Evolutionary conservation across 768 basidiomycete genomes (phyloP), one percentile per base, ranked within the genome.

Genomic region (Boletus vermiculosoides): DNA sequence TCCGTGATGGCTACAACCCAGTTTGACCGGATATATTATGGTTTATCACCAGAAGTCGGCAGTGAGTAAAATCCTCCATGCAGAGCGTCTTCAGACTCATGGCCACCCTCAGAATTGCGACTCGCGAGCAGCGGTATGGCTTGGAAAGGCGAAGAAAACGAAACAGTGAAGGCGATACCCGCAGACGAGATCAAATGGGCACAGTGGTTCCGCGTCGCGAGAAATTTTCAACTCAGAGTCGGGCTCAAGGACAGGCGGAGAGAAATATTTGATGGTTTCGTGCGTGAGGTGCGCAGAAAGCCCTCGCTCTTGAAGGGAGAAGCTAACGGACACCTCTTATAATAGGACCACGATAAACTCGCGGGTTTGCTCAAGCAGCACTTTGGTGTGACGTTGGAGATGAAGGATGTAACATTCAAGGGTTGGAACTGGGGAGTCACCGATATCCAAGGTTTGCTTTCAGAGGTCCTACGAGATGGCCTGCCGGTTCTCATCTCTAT

Each of bases 391-490:
- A 84, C 89, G 4, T 77, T 98, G 23, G 97, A 98, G 70, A 82
- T 81, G 5, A 87, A 86, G 71, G 97, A 99, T 62, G 80, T 86
- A 18, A 87, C 91, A 13, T 84, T 95, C 70, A 94, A 92, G 69
- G 97, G 97, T 0, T 98, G 94, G 94, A 98, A 99, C 71, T 98
- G 97, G 97, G 97, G 97, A 5, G 83, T 88, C 31, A 91, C 92
- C 2, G 93, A 96, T 67, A 92, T 98, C 60, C 90, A 92, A 81
- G 92, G 96, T 92, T 59, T 54, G 78, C 50, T 18, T 48, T 37
- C 15, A n/a, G 46, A 18, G 41, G 48, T 20, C 7, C 41, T 42
- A 45, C 23, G 8, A 12, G 28, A 28, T 23, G 23, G 10, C 40
- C 31, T 22, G 10, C 34, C 34, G 20, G 40, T 45, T 30, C 56